Evolutionary conservation across 2,329 filamentous ascomycete species (phyloP), one percentile per base, ranked within the genome.

Genomic region (Penicillium occitanis): DNA sequence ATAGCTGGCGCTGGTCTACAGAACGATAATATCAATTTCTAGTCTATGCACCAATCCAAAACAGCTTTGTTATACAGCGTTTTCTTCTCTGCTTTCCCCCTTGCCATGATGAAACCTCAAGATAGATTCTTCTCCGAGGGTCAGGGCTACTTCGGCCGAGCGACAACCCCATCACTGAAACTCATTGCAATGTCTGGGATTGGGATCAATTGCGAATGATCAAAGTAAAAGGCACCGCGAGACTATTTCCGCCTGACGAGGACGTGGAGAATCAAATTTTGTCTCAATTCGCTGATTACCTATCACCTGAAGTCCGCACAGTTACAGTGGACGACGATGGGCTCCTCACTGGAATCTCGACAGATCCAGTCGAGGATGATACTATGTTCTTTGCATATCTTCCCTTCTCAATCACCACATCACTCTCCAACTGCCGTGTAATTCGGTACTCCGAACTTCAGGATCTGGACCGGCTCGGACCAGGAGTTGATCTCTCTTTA

Each of bases 191-290:
- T 28, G 64, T 71, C 51, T 71, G 69, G 70, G 69, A 73, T 62
- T 72, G 68, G 69, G 70, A 71, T 68, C 69, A 62, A 42, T 64
- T 73, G 28, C 64, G 64, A 10, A 61, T 71, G 60, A 50, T 72
- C 19, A 73, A 70, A 42, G 44, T 72, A n/a, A 72, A 72, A 69
- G 69, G 71, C 55, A 72, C 67, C 13, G 68, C 68, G 33, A 72
- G 69, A 50, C 67, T 71, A 0, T 72, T 72, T 44, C 69, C 42
- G 10, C 71, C 71, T 5, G 64, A 72, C 1, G 67, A 69, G 42
- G 66, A 72, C 53, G 19, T 66, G 11, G 69, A 72, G 55, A 55
- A 66, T 57, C 30, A 35, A 14, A 61, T 69, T 65, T 17, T 72
- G 37, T 64, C 70, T 3, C 65, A 66, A 63, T 68, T 71, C 10